These are phyloP conservation scores for Rutstroemia sp. DNA, from an alignment of 2,329 filamentous ascomycete species.

Conservation along the genomic window DNA sequence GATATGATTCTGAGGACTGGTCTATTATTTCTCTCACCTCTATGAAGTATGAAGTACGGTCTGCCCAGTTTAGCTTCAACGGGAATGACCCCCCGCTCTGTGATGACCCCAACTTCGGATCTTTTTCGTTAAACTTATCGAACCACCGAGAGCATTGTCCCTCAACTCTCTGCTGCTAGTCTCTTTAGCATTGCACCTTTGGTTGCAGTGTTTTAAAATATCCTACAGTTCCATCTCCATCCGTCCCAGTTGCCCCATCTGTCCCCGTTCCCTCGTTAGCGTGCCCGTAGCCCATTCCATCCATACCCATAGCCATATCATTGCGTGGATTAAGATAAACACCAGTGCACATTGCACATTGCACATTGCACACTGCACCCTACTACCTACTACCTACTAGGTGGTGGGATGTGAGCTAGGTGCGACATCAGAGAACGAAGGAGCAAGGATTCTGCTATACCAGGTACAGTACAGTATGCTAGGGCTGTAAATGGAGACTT, in stretches of 20 bases:
- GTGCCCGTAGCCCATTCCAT: no score
- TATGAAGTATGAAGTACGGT: no score
- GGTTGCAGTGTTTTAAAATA: not conserved
- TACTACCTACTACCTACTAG: not conserved
- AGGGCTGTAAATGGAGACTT: slow-evolving; percentile 23
- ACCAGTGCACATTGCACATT: not conserved
- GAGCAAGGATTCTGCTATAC: slow-evolving; percentile 16
- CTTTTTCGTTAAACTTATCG: not conserved
- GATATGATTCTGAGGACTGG: no score
- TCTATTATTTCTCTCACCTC: no score
- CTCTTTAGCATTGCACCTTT: not conserved
- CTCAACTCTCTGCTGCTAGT: not conserved
- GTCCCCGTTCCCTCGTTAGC: no score
- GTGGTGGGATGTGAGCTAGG: slow-evolving; percentile 8
- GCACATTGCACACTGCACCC: not conserved
- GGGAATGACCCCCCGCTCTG: slow-evolving; percentile 1
- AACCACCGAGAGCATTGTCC: not conserved
- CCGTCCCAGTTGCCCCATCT: no score
- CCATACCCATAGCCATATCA: no score
- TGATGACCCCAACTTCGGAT: not conserved
- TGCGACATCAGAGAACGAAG: slow-evolving; percentile 15
- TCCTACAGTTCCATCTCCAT: no score
- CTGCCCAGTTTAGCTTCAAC: not conserved
- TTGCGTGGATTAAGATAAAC: not conserved
- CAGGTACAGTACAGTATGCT: slow-evolving; percentile 9